Conservation (phyloP, 371 early-diverging fungal genomes). For the Zychaea mexicana region DNA sequence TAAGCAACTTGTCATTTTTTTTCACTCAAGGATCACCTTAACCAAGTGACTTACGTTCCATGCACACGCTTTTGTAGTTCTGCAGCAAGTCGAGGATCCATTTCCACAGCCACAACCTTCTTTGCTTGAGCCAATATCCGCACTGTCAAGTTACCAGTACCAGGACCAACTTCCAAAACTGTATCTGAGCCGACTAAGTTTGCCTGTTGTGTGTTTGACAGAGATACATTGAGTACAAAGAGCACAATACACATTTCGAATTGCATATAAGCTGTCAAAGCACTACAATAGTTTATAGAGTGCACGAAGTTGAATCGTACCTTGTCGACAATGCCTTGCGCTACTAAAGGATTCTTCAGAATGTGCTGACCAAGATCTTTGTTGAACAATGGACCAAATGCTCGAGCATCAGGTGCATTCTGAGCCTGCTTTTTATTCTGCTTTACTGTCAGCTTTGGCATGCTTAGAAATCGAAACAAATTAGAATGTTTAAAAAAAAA, state of each 20-base stretch:
- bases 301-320: no score
- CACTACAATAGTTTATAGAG: no score
- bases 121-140: slow-evolving; percentile 95
- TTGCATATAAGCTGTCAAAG: not conserved
- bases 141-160: slow-evolving; percentile 99
- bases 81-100: slow-evolving; percentile 97
- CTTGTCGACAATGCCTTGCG: slow-evolving; percentile 98
- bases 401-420: slow-evolving; percentile 44
- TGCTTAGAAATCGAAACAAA: slow-evolving; percentile 5
- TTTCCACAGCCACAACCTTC: slow-evolving; percentile 96
- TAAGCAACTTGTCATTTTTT: not conserved
- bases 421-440: slow-evolving; percentile 36
- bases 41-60: slow-evolving; percentile 71
- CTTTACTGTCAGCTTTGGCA: slow-evolving; percentile 53
- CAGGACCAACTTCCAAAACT: slow-evolving; percentile 99
- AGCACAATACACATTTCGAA: not conserved
- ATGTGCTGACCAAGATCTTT: slow-evolving; percentile 99
- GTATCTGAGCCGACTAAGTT: slow-evolving; percentile 91
- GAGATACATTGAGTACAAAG: not conserved
- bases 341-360: slow-evolving; percentile 98
- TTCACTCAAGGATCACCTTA: not conserved
- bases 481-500: not conserved
- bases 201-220: no score
- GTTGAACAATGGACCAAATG: slow-evolving; percentile 92
- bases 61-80: slow-evolving; percentile 98